Conservation (phyloP, 2,329 filamentous ascomycete species). For the Ophiostoma himal-ulmi region DNA sequence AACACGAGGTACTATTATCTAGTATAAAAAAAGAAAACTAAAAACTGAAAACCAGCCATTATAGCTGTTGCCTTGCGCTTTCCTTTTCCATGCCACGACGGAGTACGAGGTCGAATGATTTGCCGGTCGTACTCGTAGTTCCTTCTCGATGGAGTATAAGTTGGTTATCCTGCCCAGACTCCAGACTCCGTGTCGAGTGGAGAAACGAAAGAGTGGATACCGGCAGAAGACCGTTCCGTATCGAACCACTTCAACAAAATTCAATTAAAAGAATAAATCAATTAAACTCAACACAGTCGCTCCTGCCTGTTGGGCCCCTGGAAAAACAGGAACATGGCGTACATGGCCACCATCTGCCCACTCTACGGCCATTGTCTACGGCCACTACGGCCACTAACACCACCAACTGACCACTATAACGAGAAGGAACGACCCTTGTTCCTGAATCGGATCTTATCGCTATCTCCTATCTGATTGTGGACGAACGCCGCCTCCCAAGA, state of each 20-base stretch:
- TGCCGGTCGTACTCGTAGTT: neutral
- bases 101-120: neutral
- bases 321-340: neutral
- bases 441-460: slow-evolving; percentile 23
- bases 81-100: neutral
- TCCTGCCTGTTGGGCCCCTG: neutral
- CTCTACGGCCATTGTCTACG: neutral
- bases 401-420: neutral
- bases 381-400: neutral
- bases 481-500: neutral
- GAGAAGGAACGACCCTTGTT: slow-evolving; percentile 10
- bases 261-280: neutral
- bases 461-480: slow-evolving; percentile 14
- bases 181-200: neutral
- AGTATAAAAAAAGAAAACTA: neutral
- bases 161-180: neutral
- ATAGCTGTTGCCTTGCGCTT: neutral
- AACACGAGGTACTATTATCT: neutral
- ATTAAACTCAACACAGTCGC: neutral
- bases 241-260: slow-evolving; percentile 19
- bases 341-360: neutral
- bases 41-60: neutral
- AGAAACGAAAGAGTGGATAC: slow-evolving; percentile 15
- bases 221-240: slow-evolving; percentile 22
- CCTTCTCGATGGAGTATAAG: neutral